Percentiles rank a stretch among this genome's conserved stretches.
Conservation (phyloP, 2,329 filamentous ascomycete genomes). For the Aspergillus sojae region DNA sequence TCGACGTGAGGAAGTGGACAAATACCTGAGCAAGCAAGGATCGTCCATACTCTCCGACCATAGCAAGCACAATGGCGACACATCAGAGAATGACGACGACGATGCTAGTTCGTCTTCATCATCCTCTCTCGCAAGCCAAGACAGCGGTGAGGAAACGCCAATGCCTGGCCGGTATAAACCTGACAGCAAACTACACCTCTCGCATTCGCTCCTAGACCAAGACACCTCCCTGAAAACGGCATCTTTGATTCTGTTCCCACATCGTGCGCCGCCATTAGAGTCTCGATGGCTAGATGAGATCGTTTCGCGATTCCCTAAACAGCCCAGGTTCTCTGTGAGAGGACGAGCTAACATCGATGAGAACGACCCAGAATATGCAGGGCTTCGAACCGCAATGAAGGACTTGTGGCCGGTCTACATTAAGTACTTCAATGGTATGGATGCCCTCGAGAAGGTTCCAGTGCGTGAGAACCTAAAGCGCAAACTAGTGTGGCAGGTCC, state of each 20-base stretch:
- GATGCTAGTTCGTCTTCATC: slow-evolving; percentile 41
- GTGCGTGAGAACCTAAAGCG: slow-evolving; percentile 84
- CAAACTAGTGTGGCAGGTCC: slow-evolving; percentile 61
- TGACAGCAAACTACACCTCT: slow-evolving; percentile 30
- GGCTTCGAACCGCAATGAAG: slow-evolving; percentile 46
- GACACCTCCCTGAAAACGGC: slow-evolving; percentile 48
- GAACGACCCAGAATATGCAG: slow-evolving; percentile 28
- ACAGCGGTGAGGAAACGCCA: slow-evolving; percentile 41
- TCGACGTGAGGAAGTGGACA: slow-evolving; percentile 64
- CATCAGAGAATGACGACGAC: slow-evolving; percentile 17
- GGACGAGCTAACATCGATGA: slow-evolving; percentile 13
- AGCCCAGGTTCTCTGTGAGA: slow-evolving; percentile 14
- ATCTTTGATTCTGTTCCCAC: slow-evolving; percentile 75
- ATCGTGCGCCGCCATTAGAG: slow-evolving; percentile 76
- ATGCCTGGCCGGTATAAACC: slow-evolving; percentile 33
- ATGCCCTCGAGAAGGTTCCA: slow-evolving; percentile 82
- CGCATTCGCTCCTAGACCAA: slow-evolving; percentile 38
- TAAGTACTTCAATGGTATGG: slow-evolving; percentile 85
- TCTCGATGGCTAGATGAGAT: slow-evolving; percentile 66
- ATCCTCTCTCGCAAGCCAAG: slow-evolving; percentile 42
- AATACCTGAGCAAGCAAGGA: slow-evolving; percentile 35
- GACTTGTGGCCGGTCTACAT: slow-evolving; percentile 73
- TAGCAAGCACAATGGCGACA: neutral
- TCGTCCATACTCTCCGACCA: slow-evolving; percentile 25
- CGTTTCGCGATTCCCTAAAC: slow-evolving; percentile 40